phyloP scores from a whole-genome alignment of 2,329 filamentous ascomycete species.

The Trichoderma hamatum region DNA sequence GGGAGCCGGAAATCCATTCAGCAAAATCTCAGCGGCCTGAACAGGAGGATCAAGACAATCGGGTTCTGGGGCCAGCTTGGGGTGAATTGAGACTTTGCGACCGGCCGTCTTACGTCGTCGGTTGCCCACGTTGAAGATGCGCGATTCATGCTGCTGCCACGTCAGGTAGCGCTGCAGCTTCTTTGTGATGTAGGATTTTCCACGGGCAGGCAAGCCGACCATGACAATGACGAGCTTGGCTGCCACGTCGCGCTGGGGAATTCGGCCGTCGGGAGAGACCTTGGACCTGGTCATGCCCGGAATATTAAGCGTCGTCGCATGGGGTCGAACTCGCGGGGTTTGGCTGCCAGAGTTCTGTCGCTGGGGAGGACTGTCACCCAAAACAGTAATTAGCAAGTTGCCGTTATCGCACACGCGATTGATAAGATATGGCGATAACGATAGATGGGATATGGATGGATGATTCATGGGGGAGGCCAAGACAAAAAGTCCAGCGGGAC shows the following conservation, averaged over 20 bases:
- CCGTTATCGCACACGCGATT: neutral
- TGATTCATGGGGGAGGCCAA: neutral
- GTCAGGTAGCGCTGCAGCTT: slow-evolving; percentile 94
- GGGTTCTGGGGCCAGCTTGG: slow-evolving; percentile 41
- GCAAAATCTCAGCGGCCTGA: slow-evolving; percentile 59
- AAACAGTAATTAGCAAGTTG: neutral
- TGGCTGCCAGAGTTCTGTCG: slow-evolving; percentile 74
- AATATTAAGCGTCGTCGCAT: slow-evolving; percentile 94
- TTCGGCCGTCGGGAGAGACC: slow-evolving; percentile 92
- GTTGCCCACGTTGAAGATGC: slow-evolving; percentile 97
- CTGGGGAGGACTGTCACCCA: slow-evolving; percentile 59
- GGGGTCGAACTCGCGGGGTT: slow-evolving; percentile 76
- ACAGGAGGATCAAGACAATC: slow-evolving; percentile 49
- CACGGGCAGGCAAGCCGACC: slow-evolving; percentile 92
- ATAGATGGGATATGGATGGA: neutral
- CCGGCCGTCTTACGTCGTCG: slow-evolving; percentile 79
- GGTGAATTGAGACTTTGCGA: slow-evolving; percentile 43
- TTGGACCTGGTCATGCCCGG: slow-evolving; percentile 94
- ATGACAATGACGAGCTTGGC: slow-evolving; percentile 97
- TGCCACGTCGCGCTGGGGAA: slow-evolving; percentile 90
- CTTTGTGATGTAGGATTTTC: slow-evolving; percentile 99
- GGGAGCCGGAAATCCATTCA: slow-evolving; percentile 55
- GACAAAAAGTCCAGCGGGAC: neutral
- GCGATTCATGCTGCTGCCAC: slow-evolving; percentile 95
- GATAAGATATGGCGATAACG: neutral